phyloP scores from a whole-genome alignment of 73 alveolate species.

The Durusdinium trenchii region DNA sequence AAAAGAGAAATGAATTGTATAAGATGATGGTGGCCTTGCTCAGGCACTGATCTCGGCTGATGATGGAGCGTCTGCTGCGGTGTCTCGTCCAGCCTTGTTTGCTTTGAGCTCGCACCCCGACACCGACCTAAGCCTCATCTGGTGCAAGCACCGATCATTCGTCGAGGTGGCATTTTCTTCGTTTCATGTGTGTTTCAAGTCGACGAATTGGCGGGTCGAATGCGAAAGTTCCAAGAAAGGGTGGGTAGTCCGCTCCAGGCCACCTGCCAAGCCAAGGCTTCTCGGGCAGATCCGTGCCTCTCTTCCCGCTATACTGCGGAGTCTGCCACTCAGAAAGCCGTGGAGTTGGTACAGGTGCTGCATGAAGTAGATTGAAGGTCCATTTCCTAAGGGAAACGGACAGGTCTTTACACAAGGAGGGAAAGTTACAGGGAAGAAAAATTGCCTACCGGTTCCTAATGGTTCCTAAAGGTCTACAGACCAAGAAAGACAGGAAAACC shows the following conservation, averaged over 20 bases:
- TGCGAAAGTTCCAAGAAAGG: too few relatives aligned
- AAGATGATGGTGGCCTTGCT: background rate
- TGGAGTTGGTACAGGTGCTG: background rate
- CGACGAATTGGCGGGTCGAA: too few relatives aligned
- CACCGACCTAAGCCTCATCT: background rate
- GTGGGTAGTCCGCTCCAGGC: background rate
- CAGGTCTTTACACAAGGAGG: too few relatives aligned
- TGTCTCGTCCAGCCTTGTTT: background rate
- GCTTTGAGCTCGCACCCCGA: background rate
- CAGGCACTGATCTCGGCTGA: slow-evolving; percentile 79
- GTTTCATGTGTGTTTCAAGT: too few relatives aligned
- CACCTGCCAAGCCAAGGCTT: background rate
- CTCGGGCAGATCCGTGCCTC: background rate
- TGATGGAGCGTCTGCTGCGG: background rate
- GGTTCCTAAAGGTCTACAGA: too few relatives aligned
- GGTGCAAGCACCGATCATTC: background rate
- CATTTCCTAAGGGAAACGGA: too few relatives aligned
- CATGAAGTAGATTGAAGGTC: background rate
- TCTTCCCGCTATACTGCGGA: slow-evolving; percentile 29
- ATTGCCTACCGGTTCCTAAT: too few relatives aligned
- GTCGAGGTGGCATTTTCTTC: too few relatives aligned
- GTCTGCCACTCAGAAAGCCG: background rate
- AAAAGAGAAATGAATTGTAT: background rate
- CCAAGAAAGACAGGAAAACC: too few relatives aligned
- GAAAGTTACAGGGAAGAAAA: too few relatives aligned